phyloP scores from a whole-genome alignment of 139 green algal genomes.

The Astrephomene gubernaculifera region DNA sequence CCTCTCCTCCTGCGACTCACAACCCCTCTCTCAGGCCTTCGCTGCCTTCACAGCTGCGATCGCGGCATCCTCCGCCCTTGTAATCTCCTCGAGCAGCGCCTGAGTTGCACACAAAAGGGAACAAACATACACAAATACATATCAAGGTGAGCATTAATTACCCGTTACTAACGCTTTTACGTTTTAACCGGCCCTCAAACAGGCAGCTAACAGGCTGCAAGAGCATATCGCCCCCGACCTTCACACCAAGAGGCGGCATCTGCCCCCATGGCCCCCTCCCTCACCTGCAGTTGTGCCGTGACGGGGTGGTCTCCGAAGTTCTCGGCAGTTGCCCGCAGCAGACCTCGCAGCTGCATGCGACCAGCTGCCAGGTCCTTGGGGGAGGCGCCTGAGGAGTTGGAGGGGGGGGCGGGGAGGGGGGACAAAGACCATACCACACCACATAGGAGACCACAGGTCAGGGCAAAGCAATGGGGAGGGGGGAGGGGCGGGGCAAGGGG shows the following conservation, averaged over 20 bases:
- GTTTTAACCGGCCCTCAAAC: too few species aligned
- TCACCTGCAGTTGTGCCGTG: constrained; percentile 11
- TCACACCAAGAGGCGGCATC: too few species aligned
- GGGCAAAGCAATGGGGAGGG: too few species aligned
- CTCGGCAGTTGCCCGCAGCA: constrained; percentile 74
- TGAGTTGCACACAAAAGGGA: neutral
- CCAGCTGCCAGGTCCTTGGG: constrained; percentile 70
- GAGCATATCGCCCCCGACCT: too few species aligned
- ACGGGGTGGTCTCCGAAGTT: constrained; percentile 54
- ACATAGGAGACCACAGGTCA: too few species aligned
- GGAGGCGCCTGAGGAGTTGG: neutral
- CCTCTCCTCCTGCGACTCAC: too few species aligned
- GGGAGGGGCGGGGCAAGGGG: too few species aligned
- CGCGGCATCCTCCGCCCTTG: constrained; percentile 28
- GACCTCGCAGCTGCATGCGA: constrained; percentile 77
- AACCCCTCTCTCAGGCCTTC: too few species aligned
- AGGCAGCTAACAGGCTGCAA: too few species aligned
- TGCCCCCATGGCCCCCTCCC: neutral
- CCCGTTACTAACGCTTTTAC: too few species aligned
- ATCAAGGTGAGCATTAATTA: too few species aligned
- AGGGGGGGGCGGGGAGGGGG: neutral
- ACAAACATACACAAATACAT: neutral
- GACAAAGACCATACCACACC: too few species aligned
- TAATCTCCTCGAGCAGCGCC: constrained; percentile 40
- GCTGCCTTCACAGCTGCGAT: constrained; percentile 14